Base-by-base conservation (phyloP, 2,329 filamentous ascomycete genomes). In the Ceratocystis variospora region DNA sequence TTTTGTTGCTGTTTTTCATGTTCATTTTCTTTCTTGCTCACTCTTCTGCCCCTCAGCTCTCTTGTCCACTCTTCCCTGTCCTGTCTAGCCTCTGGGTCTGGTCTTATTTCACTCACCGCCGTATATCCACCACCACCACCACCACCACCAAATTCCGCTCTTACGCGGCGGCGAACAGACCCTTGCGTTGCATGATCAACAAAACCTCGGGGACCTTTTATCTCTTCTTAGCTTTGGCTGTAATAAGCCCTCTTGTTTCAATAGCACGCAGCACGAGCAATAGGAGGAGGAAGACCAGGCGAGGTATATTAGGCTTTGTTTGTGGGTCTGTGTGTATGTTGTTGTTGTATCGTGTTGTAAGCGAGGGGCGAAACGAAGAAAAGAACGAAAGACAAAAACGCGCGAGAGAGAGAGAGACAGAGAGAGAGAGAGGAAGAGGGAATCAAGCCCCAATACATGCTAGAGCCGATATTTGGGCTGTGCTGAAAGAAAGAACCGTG, bases 171-270 rank as follows among this genome's bases (percentile, higher is more conserved):
- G 53, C 53, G 53, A 57, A 57, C 53, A 57, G 53, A 57, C 53
- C 53, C 53, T 57, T 57, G 53, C 53, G 53, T 57, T 57, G 53
- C 53, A 57, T 57, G 53, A 57, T 57, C 53, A 57, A 28, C 53
- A 57, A 57, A 57, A n/a, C 48, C 19, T 50, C 22, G 46, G 17
- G 45, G 45, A 3, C 37, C 46, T 50, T 50, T 19, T 28, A 6
- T 57, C 53, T 28, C 8, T 28, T 57, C 53, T 28, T 57, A 31
- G 48, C 22, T 19, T 45, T 50, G n/a, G 15, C 28, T 48, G 28
- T 31, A 10, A 31, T 57, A 57, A 57, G 53, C 28, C 10, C 28
- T 12, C 22, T 31, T 33, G 53, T 57, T 57, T 57, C 53, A 57
- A 57, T 57, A 57, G 53, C 53, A 28, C 8, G 19, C 12, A 15